phyloP scores from a whole-genome alignment of 805 yeast species.

The Pichia exigua region DNA sequence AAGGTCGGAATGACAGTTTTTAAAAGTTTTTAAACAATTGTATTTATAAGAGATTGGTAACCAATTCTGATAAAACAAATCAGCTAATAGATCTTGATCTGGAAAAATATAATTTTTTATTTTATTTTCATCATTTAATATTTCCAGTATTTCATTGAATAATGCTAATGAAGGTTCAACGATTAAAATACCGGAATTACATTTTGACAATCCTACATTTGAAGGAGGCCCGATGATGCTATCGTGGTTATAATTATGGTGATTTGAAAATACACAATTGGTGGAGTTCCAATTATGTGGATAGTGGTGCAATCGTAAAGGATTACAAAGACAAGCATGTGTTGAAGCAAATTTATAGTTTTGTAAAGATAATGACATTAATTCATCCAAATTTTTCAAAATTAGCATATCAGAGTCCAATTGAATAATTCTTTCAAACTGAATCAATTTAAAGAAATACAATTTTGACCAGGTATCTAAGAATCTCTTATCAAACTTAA shows the following conservation, averaged over 20 bases:
- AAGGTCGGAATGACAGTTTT: conserved; percentile 35
- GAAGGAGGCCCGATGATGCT: conserved; percentile 34
- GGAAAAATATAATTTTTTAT: conserved; percentile 44
- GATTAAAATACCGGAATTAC: conserved; percentile 54
- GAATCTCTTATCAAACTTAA: conserved; percentile 46
- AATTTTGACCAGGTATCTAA: conserved; percentile 57
- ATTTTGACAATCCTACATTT: conserved; percentile 36
- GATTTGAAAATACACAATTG: conserved; percentile 42
- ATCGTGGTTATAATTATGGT: neutral
- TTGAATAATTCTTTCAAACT: conserved; percentile 47
- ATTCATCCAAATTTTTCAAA: conserved; percentile 49
- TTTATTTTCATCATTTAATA: conserved; percentile 31
- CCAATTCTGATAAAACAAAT: conserved; percentile 46
- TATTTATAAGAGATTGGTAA: conserved; percentile 43
- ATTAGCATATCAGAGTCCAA: conserved; percentile 57
- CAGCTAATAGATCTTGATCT: conserved; percentile 50
- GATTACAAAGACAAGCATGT: conserved; percentile 59
- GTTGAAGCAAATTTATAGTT: conserved; percentile 43
- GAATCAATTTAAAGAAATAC: conserved; percentile 43
- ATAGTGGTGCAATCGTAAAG: conserved; percentile 42
- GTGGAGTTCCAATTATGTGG: conserved; percentile 44
- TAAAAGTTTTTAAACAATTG: conserved; percentile 49
- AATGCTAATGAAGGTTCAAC: conserved; percentile 34
- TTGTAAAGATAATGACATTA: conserved; percentile 39
- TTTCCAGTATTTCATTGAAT: conserved; percentile 34